These are phyloP conservation scores for Leishmania arabica DNA, from an alignment of 208 protist species.

Conservation along the genomic window DNA sequence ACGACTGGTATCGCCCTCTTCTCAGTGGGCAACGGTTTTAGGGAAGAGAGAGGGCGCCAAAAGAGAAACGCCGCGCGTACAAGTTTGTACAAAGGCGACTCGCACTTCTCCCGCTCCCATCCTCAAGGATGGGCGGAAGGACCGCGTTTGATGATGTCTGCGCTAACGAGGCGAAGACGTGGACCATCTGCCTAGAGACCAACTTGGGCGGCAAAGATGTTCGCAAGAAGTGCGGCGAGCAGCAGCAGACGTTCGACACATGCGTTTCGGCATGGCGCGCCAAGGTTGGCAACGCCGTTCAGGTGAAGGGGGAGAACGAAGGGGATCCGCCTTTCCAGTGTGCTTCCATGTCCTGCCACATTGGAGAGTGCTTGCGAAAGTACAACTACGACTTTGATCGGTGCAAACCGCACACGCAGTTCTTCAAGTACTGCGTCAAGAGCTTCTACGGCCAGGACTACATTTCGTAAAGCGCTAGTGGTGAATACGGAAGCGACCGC, in stretches of 20 bases:
- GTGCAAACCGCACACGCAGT: constrained; percentile 69
- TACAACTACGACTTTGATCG: constrained; percentile 75
- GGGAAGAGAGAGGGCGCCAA: not conserved
- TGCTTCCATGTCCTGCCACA: constrained; percentile 74
- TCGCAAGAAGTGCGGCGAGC: constrained; percentile 32
- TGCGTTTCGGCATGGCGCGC: constrained; percentile 62
- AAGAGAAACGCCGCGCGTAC: not conserved
- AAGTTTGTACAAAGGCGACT: not conserved
- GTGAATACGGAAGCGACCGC: not conserved
- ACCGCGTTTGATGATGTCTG: constrained; percentile 44
- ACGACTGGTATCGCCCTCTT: not conserved
- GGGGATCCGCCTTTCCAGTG: constrained; percentile 80
- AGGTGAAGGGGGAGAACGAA: constrained; percentile 68
- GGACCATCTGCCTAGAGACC: constrained; percentile 62
- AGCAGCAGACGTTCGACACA: constrained; percentile 50
- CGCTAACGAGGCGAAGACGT: constrained; percentile 60
- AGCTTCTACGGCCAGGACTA: constrained; percentile 78
- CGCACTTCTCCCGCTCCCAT: not conserved
- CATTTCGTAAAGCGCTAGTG: constrained; percentile 20
- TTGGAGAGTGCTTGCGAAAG: constrained; percentile 71
- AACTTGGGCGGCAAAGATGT: constrained; percentile 47
- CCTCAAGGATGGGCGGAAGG: constrained; percentile 7
- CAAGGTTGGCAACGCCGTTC: constrained; percentile 41
- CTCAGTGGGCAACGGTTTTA: not conserved
- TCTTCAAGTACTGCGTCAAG: constrained; percentile 85